Evolutionary conservation across 2,329 filamentous ascomycete species (phyloP).

Genomic region (Ascochyta koolunga): DNA sequence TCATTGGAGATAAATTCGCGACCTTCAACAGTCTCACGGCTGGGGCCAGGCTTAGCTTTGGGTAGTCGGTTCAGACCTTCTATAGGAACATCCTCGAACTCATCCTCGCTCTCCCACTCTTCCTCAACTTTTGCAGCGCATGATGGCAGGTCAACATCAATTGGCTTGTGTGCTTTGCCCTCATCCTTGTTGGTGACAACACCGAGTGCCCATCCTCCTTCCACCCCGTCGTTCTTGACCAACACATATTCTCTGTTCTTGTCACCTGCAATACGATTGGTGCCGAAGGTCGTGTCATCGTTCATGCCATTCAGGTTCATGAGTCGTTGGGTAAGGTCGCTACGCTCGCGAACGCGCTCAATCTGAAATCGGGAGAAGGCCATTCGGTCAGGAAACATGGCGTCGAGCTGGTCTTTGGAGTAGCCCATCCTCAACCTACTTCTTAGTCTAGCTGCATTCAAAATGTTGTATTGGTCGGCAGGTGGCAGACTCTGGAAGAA

Average conservation of each 20-base stretch:
- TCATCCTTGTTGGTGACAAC: constrained; percentile 87
- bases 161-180: constrained; percentile 82
- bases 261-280: constrained; percentile 77
- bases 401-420: constrained; percentile 92
- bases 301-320: constrained; percentile 96
- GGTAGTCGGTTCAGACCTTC: constrained; percentile 86
- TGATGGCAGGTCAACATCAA: constrained; percentile 78
- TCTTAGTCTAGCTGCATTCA: constrained; percentile 88
- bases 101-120: constrained; percentile 74
- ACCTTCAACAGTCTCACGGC: constrained; percentile 39
- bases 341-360: constrained; percentile 88
- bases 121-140: constrained; percentile 57
- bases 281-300: constrained; percentile 71
- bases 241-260: constrained; percentile 92
- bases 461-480: constrained; percentile 92
- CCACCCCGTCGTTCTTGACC: constrained; percentile 92
- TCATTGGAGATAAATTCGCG: constrained; percentile 45
- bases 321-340: constrained; percentile 89
- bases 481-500: constrained; percentile 93
- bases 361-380: constrained; percentile 97
- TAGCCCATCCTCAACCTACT: constrained; percentile 93
- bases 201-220: constrained; percentile 94
- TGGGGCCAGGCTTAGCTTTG: constrained; percentile 55
- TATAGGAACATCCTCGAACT: constrained; percentile 92
- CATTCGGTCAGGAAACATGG: constrained; percentile 98